phyloP scores from a whole-genome alignment of 1,284 basidiomycete species.

The Rugosomyces carneus region DNA sequence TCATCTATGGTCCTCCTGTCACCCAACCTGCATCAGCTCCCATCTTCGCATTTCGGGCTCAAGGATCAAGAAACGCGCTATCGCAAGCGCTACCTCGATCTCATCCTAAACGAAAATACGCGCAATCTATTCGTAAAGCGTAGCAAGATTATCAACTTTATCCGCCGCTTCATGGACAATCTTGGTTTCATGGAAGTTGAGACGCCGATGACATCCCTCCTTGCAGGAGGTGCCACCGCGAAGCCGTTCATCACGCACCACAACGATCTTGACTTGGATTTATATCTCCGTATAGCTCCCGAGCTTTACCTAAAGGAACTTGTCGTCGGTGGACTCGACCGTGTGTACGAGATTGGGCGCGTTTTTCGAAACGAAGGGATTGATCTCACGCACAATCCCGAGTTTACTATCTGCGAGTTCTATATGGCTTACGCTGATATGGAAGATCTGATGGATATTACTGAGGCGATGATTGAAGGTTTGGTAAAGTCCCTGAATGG shows the following conservation, averaged over 20 bases:
- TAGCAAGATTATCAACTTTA: slow-evolving; percentile 83
- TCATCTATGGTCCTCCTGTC: slow-evolving; percentile 84
- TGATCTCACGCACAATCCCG: slow-evolving; percentile 96
- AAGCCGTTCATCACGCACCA: slow-evolving; percentile 99
- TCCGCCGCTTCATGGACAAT: slow-evolving; percentile 87
- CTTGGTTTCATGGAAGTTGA: slow-evolving; percentile 98
- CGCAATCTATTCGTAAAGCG: slow-evolving; percentile 91
- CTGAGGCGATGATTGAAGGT: slow-evolving; percentile 87
- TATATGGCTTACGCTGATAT: slow-evolving; percentile 99
- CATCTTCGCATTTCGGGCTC: slow-evolving; percentile 84
- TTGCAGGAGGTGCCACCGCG: slow-evolving; percentile 95
- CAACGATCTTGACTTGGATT: slow-evolving; percentile 95
- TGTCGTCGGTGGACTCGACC: slow-evolving; percentile 94
- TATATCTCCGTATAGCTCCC: slow-evolving; percentile 97
- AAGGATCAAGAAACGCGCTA: slow-evolving; percentile 97
- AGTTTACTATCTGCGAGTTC: slow-evolving; percentile 99
- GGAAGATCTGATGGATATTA: slow-evolving; percentile 98
- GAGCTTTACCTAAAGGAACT: slow-evolving; percentile 99
- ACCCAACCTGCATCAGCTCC: slow-evolving; percentile 94
- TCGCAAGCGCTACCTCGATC: slow-evolving; percentile 97
- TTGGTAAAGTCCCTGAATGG: slow-evolving; percentile 86
- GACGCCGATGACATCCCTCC: slow-evolving; percentile 97
- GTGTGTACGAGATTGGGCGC: slow-evolving; percentile 97
- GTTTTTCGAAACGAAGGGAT: slow-evolving; percentile 99
- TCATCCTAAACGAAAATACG: slow-evolving; percentile 92